These are phyloP conservation scores for Crithidia fasciculata DNA, from an alignment of 208 protist genomes.

Conservation along the genomic window DNA sequence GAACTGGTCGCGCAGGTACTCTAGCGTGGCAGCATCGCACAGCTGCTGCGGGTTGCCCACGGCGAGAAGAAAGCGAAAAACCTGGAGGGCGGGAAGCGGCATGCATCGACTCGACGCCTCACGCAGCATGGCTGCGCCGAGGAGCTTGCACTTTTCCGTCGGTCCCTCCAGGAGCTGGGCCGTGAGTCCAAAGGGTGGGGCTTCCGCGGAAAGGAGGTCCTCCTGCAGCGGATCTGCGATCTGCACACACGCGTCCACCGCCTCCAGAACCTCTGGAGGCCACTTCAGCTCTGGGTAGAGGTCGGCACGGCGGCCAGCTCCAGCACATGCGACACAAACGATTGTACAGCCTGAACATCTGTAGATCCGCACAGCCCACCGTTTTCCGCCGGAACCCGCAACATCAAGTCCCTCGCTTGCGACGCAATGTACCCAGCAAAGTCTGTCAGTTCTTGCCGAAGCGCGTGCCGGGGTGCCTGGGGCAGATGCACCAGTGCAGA, in stretches of 20 bases:
- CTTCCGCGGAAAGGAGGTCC: slow-evolving; percentile 30
- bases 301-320: slow-evolving; percentile 27
- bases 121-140: slow-evolving; percentile 55
- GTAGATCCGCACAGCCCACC: slow-evolving; percentile 49
- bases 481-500: slow-evolving; percentile 52
- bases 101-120: slow-evolving; percentile 65
- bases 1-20: slow-evolving; percentile 75
- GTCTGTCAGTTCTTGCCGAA: slow-evolving; percentile 52
- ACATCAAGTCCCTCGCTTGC: slow-evolving; percentile 49
- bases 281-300: slow-evolving; percentile 14
- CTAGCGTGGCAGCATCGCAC: slow-evolving; percentile 42
- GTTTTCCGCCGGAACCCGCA: slow-evolving; percentile 36
- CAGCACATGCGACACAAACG: slow-evolving; percentile 33
- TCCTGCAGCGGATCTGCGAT: slow-evolving; percentile 24
- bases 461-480: slow-evolving; percentile 26
- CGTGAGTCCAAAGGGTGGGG: slow-evolving; percentile 45
- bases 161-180: slow-evolving; percentile 41
- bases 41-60: slow-evolving; percentile 61
- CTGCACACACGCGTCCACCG: slow-evolving; percentile 22
- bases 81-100: slow-evolving; percentile 66
- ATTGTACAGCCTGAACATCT: slow-evolving; percentile 40
- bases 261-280: slow-evolving; percentile 28
- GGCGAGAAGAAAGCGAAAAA: slow-evolving; percentile 76
- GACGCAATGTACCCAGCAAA: slow-evolving; percentile 42
- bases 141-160: slow-evolving; percentile 36